phyloP scores from a whole-genome alignment of 1,284 basidiomycete genomes.

The Marasmius fiardii region DNA sequence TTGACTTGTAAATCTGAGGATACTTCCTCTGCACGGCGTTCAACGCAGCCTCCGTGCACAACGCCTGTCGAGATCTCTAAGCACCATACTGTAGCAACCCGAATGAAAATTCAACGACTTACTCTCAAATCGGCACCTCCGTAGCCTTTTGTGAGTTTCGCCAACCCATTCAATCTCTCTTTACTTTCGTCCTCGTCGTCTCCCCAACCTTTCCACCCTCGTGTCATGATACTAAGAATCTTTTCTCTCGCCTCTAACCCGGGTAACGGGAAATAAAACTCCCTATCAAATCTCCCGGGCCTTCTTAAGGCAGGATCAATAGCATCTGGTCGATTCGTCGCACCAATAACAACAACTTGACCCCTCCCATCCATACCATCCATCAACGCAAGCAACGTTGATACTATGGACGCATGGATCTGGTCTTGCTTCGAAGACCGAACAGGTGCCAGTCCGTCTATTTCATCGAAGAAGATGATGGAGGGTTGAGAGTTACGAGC shows the following conservation, averaged over 20 bases:
- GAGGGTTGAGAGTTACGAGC: slow-evolving; percentile 90
- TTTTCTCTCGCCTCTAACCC: slow-evolving; percentile 81
- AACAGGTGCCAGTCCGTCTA: slow-evolving; percentile 97
- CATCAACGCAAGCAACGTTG: slow-evolving; percentile 95
- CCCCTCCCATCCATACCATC: slow-evolving; percentile 99
- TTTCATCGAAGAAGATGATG: slow-evolving; percentile 98
- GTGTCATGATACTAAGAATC: slow-evolving; percentile 92
- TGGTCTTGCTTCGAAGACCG: slow-evolving; percentile 98
- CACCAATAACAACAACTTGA: slow-evolving; percentile 97
- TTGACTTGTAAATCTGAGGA: slow-evolving; percentile 96
- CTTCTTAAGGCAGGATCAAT: slow-evolving; percentile 94
- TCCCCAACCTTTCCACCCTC: slow-evolving; percentile 86
- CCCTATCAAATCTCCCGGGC: slow-evolving; percentile 95
- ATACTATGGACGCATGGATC: slow-evolving; percentile 97
- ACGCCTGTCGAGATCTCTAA: slow-evolving; percentile 50
- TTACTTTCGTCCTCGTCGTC: slow-evolving; percentile 44
- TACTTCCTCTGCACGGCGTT: slow-evolving; percentile 96
- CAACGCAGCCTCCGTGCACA: slow-evolving; percentile 95
- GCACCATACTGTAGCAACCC: no score
- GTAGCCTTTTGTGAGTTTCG: slow-evolving; percentile 94
- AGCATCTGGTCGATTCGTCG: slow-evolving; percentile 96
- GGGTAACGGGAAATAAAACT: slow-evolving; percentile 97
- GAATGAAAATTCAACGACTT: no score
- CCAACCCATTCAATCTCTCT: slow-evolving; percentile 67
- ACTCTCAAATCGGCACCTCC: slow-evolving; percentile 96